A percentile compares a stretch with the other conserved stretches of the same genome.
Evolutionary conservation across 495 filamentous ascomycete genomes (phyloP).

Genomic region (Usnea hakonensis): DNA sequence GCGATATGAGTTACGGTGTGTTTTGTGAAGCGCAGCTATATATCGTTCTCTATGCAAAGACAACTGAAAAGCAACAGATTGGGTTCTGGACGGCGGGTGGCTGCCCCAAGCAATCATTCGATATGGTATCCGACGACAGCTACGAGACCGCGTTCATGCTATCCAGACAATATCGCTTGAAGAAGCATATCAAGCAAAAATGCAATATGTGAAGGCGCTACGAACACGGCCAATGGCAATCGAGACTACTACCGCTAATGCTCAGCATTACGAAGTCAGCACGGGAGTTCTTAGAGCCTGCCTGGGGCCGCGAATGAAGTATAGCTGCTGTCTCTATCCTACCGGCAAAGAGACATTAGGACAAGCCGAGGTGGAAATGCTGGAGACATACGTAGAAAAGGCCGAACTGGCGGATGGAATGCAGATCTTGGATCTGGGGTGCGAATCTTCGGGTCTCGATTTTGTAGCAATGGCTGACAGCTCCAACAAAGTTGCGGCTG

Average conservation of each 20-base stretch:
- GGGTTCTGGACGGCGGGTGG: constrained; percentile 51
- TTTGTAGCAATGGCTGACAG: constrained; percentile 13
- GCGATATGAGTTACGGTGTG: constrained; percentile 29
- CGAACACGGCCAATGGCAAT: constrained; percentile 52
- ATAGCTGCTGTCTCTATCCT: constrained; percentile 51
- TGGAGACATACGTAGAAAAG: constrained; percentile 49
- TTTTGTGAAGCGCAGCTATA: neutral
- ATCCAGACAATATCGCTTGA: constrained; percentile 41
- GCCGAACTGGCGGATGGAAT: constrained; percentile 49
- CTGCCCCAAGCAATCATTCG: constrained; percentile 50
- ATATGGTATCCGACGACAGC: constrained; percentile 38
- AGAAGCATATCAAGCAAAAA: constrained; percentile 44
- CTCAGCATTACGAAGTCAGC: constrained; percentile 62
- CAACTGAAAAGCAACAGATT: constrained; percentile 27
- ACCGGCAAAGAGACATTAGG: constrained; percentile 48
- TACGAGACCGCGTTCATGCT: constrained; percentile 41
- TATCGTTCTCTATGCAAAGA: neutral
- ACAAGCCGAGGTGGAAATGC: constrained; percentile 58
- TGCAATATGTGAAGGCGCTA: constrained; percentile 47
- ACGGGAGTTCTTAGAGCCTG: constrained; percentile 48
- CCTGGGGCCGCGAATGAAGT: constrained; percentile 60
- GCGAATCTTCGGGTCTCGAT: constrained; percentile 16
- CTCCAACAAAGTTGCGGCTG: constrained; percentile 48
- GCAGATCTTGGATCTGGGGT: constrained; percentile 57
- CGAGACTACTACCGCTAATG: constrained; percentile 52